Percentiles rank a stretch among this genome's conserved stretches.
Conservation (phyloP, 805 yeast species). For the Yarrowia divulgata region DNA sequence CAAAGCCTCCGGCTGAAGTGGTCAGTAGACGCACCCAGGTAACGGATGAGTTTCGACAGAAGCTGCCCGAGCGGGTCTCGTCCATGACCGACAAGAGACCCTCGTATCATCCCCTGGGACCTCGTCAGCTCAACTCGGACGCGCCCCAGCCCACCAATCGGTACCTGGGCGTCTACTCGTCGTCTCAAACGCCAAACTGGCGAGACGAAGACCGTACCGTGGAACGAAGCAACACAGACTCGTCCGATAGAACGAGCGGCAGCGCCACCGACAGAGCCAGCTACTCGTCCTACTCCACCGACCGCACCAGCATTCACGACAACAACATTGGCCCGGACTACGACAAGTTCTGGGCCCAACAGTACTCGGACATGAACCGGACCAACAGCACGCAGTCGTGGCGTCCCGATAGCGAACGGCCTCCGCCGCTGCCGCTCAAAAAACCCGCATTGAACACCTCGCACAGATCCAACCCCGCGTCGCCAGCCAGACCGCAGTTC, state of each 20-base stretch:
- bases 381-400: slow-evolving; percentile 17
- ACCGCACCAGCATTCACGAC: slow-evolving; percentile 11
- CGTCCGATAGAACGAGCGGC: slow-evolving; percentile 3
- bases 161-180: slow-evolving; percentile 13
- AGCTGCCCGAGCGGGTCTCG: slow-evolving; percentile 23
- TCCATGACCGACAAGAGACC: slow-evolving; percentile 27
- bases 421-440: slow-evolving; percentile 28
- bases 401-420: slow-evolving; percentile 27
- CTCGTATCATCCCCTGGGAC: slow-evolving; percentile 21
- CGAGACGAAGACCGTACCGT: slow-evolving; percentile 8
- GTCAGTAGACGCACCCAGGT: slow-evolving; percentile 41
- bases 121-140: slow-evolving; percentile 25
- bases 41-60: slow-evolving; percentile 40
- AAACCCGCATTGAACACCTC: slow-evolving; percentile 34
- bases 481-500: background rate
- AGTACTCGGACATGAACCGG: slow-evolving; percentile 16
- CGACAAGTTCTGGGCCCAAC: slow-evolving; percentile 25
- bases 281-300: slow-evolving; percentile 10
- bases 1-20: slow-evolving; percentile 43
- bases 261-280: background rate
- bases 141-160: slow-evolving; percentile 17
- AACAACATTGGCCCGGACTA: slow-evolving; percentile 4
- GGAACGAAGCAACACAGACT: slow-evolving; percentile 25
- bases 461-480: slow-evolving; percentile 7
- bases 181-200: slow-evolving; percentile 2